These are phyloP conservation scores for Akanthomyces lecanii DNA, from an alignment of 2,329 filamentous ascomycete species.

Conservation along the genomic window DNA sequence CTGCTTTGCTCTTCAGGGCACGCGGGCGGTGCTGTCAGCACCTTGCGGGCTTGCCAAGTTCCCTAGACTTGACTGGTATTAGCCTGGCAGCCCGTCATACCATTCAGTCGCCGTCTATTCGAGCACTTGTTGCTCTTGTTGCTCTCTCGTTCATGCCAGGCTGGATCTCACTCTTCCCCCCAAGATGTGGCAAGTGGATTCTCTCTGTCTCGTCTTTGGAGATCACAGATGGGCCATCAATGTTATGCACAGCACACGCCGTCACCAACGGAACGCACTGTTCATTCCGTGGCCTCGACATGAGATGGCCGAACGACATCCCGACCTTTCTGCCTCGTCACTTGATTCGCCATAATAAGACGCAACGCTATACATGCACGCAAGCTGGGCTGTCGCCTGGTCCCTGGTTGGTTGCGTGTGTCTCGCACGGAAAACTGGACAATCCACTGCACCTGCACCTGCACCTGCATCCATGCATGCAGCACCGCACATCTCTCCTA, in stretches of 20 bases:
- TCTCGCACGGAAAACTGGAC: too few relatives aligned
- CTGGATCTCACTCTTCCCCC: not conserved
- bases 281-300: not conserved
- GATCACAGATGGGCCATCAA: not conserved
- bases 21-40: not conserved
- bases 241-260: not conserved
- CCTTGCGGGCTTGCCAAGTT: too few relatives aligned
- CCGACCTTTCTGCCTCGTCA: not conserved
- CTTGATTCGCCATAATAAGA: too few relatives aligned
- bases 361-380: too few relatives aligned
- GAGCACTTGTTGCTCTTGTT: too few relatives aligned
- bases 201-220: not conserved
- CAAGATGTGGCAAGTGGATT: not conserved
- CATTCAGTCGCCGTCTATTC: not conserved
- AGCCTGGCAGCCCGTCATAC: not conserved
- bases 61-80: too few relatives aligned
- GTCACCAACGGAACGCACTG: not conserved
- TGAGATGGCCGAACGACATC: not conserved
- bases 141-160: too few relatives aligned
- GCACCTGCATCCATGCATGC: too few relatives aligned
- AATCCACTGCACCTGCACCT: too few relatives aligned
- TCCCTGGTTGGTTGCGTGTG: too few relatives aligned
- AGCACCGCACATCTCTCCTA: too few relatives aligned
- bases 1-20: not conserved
- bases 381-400: too few relatives aligned